Base-by-base conservation (phyloP, 768 basidiomycete species). In the Pulveroboletus sp. region DNA sequence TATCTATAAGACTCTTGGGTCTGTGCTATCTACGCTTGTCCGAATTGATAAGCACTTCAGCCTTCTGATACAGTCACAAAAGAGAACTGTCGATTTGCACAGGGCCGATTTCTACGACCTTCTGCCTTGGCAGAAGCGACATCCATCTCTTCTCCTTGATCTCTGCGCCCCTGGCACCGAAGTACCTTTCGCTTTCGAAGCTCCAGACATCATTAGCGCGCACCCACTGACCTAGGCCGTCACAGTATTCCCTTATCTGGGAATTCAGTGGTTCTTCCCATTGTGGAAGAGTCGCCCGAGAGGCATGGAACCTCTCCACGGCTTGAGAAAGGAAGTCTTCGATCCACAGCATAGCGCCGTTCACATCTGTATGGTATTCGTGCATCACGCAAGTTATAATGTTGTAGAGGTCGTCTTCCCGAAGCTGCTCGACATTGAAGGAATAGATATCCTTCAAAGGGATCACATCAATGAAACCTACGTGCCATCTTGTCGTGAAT, bases 331-430 rank as follows among this genome's bases (percentile, higher is more conserved):
- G 36, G 24, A 14, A 45, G 11, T 45, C 19, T 43, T 54, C 45
- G 6, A 43, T 33, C 56, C 57, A 58, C n/a, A 59, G n/a, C 37
- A 54, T 50, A 1, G 57, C 57, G 4, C 57, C 57, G 7, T 54
- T 58, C 40, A 54, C 45, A 25, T 58, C 57, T 0, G 57, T 58
- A 11, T 45, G 2, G 40, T 59, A 14, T 36, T 77, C 69, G 25
- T 75, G 67, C 77, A 79, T 80, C 35, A 80, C 72, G 13, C 78
- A 70, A 1, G 75, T 75, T 27, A 83, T 66, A 12, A 81, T 64
- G 47, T 76, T 76, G 59, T 75, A 55, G 6, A 38, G 21, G 37
- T 59, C 56, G 24, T 62, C 61, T 6, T 55, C 53, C 11, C 53
- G 57, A n/a, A 69, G 58, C 46, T 69, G 71, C 42, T 68, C 67